Evolutionary conservation across 2,329 filamentous ascomycete species (phyloP).

Genomic region (Cryphonectria parasitica): DNA sequence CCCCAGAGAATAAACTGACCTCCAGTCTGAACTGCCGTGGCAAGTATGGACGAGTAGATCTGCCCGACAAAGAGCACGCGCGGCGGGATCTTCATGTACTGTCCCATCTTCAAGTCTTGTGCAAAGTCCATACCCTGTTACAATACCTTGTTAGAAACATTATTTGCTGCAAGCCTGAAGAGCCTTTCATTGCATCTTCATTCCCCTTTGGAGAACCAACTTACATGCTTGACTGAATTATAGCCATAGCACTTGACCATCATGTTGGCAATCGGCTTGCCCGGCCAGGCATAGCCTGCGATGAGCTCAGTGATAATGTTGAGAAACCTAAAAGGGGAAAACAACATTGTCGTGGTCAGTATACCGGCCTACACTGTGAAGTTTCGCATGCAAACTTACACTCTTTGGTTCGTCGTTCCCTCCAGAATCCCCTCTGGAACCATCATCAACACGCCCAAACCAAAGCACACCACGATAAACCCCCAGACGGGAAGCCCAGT

Average conservation of each 20-base stretch:
- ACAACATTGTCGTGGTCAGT: not conserved
- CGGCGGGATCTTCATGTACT: conserved; percentile 40
- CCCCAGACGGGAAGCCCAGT: conserved; percentile 38
- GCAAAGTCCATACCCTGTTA: conserved; percentile 37
- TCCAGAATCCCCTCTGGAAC: conserved; percentile 34
- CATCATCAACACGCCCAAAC: conserved; percentile 35
- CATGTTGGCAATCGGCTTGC: conserved; percentile 39
- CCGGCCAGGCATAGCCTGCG: conserved; percentile 39
- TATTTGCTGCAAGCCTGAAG: not conserved
- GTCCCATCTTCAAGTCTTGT: conserved; percentile 39
- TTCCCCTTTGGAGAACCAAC: not conserved
- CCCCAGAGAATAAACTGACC: conserved; percentile 29
- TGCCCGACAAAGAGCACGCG: conserved; percentile 41
- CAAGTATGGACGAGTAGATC: conserved; percentile 39
- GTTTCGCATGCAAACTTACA: conserved; percentile 11
- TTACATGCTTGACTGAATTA: conserved; percentile 38
- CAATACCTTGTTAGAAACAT: not conserved
- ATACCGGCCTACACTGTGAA: not conserved
- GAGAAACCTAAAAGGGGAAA: conserved; percentile 31
- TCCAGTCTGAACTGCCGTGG: conserved; percentile 39
- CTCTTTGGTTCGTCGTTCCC: conserved; percentile 38
- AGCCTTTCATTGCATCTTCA: not conserved
- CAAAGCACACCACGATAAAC: conserved; percentile 35
- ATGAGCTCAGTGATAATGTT: conserved; percentile 42
- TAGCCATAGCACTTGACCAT: conserved; percentile 42